Base-by-base conservation (phyloP, 176 grass and related monocot species). In the Carex cristatella region DNA sequence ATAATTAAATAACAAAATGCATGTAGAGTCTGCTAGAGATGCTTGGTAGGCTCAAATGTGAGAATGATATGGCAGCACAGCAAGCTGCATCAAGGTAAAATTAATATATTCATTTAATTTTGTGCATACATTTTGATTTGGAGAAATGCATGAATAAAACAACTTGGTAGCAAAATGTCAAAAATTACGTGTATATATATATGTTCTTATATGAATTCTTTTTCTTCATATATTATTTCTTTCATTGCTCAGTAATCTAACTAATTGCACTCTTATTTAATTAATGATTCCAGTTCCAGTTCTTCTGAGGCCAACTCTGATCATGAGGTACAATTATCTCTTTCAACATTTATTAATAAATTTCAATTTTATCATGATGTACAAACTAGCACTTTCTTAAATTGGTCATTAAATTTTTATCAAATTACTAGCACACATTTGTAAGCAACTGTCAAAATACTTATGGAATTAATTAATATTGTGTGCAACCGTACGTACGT, bases 1-100 rank as follows among this genome's bases (percentile, higher is more conserved):
- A 38, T 65, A 23, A 23, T 23, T 23, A 46, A 46, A 40, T 53
- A 62, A 13, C 55, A 65, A 69, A 4, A 83, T 53, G 61, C 32
- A 83, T 53, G 61, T 53, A 83, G 81, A 18, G 51, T 49, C 65
- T 83, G 23, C 4, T 83, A 23, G 44, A 66, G 44, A 83, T 51
- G 4, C 81, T 83, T 53, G 61, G 44, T 32, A 83, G 48, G 61
- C 61, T 83, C 16, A 65, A 83, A 66, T 68, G 58, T 14, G 81
- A 83, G 42, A 83, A 83, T 68, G 81, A 83, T 53, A 51, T 83
- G 44, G 61, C 64, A 2, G 81, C 81, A 27, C 81, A 83, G 48
- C 81, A 83, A 83, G 81, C 79, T 13, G 79, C 81, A 83, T 83
- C 81, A 63, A 83, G 81, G 81, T 83, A 68, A 33, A 81, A 23